A percentile compares a stretch with the other conserved stretches of the same genome.
phyloP scores from a whole-genome alignment of 2,329 filamentous ascomycete species.

The Dryadomyces quercus-mongolicae region DNA sequence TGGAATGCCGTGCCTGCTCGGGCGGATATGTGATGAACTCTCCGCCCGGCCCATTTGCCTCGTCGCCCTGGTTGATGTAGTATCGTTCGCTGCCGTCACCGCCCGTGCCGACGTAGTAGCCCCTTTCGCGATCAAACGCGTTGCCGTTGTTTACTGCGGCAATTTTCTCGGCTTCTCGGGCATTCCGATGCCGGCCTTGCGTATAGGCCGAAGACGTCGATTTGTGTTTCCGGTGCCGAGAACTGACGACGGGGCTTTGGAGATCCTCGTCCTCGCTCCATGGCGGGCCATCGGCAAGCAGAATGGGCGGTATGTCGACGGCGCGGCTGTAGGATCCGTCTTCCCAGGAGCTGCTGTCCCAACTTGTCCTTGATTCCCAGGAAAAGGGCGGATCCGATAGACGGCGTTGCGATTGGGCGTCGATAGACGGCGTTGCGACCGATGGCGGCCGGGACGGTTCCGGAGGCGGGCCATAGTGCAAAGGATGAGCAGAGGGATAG shows the following conservation, averaged over 20 bases:
- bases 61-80: slow-evolving; percentile 61
- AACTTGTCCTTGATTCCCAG: slow-evolving; percentile 59
- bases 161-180: slow-evolving; percentile 17
- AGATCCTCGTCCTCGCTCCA: slow-evolving; percentile 95
- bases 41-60: slow-evolving; percentile 64
- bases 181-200: slow-evolving; percentile 33
- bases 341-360: slow-evolving; percentile 38
- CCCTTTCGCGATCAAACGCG: slow-evolving; percentile 46
- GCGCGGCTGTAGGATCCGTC: slow-evolving; percentile 44
- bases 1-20: slow-evolving; percentile 47
- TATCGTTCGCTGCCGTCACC: slow-evolving; percentile 64
- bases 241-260: slow-evolving; percentile 79
- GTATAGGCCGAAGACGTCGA: slow-evolving; percentile 43
- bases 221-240: slow-evolving; percentile 77
- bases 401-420: slow-evolving; percentile 46
- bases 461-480: slow-evolving; percentile 88
- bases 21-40: slow-evolving; percentile 71
- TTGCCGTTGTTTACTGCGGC: slow-evolving; percentile 1
- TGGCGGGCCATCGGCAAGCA: slow-evolving; percentile 78
- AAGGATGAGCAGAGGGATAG: slow-evolving; percentile 67
- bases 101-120: slow-evolving; percentile 54
- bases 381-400: slow-evolving; percentile 70
- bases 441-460: slow-evolving; percentile 60
- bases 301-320: slow-evolving; percentile 67
- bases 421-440: slow-evolving; percentile 76